Conservation (phyloP, 345 rosid genomes). For the Reutealis trisperma region DNA sequence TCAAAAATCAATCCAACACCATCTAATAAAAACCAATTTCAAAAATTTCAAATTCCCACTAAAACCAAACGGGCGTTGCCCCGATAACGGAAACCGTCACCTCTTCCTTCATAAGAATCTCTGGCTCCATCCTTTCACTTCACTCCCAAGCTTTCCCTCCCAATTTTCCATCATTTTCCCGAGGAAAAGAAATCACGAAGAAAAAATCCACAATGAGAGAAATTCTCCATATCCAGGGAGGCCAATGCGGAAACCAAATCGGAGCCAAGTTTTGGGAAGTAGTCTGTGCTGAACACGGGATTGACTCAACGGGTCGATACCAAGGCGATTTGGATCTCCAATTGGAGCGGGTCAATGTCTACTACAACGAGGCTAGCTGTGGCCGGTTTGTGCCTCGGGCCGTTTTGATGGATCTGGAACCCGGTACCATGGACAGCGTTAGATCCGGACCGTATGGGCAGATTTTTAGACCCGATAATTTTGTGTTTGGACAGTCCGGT, state of each 20-base stretch:
- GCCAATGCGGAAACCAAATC: slow-evolving; percentile 81
- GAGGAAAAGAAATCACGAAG: neutral
- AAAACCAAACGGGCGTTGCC: slow-evolving; percentile 21
- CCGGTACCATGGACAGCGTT: slow-evolving; percentile 79
- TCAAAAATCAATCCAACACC: neutral
- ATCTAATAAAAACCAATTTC: slow-evolving; percentile 21
- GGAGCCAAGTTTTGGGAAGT: slow-evolving; percentile 89
- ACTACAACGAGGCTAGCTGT: slow-evolving; percentile 78
- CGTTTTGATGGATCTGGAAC: slow-evolving; percentile 77
- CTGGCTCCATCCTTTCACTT: neutral
- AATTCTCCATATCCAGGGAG: slow-evolving; percentile 76
- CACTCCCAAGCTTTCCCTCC: neutral
- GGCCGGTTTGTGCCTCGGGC: slow-evolving; percentile 79
- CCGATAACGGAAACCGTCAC: slow-evolving; percentile 24
- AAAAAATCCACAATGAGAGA: slow-evolving; percentile 55
- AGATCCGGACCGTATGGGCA: slow-evolving; percentile 77
- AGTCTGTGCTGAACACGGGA: slow-evolving; percentile 76
- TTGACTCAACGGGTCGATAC: slow-evolving; percentile 79
- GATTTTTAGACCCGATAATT: slow-evolving; percentile 72
- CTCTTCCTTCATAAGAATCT: slow-evolving; percentile 4
- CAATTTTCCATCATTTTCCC: slow-evolving; percentile 18
- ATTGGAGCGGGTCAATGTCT: slow-evolving; percentile 69
- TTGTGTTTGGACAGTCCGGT: slow-evolving; percentile 79
- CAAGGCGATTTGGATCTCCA: slow-evolving; percentile 62
- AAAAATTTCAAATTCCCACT: slow-evolving; percentile 29